A percentile compares a stretch with the other conserved stretches of the same genome.
Evolutionary conservation across 805 yeast species (phyloP).

Genomic region (Candida parachauliodes): DNA sequence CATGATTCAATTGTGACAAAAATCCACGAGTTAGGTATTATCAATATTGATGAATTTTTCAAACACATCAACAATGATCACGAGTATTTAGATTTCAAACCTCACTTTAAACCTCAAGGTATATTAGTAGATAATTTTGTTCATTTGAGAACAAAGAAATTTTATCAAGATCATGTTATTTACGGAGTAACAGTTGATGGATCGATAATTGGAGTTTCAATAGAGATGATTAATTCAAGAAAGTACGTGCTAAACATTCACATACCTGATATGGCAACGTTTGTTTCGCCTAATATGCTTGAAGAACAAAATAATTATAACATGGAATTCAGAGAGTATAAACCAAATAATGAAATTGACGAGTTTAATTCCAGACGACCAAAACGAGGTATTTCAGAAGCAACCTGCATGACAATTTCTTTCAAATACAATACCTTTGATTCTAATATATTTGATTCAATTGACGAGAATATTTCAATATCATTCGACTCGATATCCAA

Average conservation of each 20-base stretch:
- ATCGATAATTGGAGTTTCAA: slow-evolving; percentile 26
- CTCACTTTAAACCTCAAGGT: not conserved
- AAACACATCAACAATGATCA: slow-evolving; percentile 20
- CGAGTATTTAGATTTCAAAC: slow-evolving; percentile 2
- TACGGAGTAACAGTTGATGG: slow-evolving; percentile 24
- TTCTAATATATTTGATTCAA: slow-evolving; percentile 26
- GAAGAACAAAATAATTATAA: not conserved
- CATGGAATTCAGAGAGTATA: not conserved
- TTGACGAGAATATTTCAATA: slow-evolving; percentile 19
- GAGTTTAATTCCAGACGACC: not conserved
- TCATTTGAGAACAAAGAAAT: slow-evolving; percentile 25
- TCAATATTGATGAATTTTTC: slow-evolving; percentile 14
- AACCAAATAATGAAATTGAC: not conserved
- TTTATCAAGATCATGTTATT: slow-evolving; percentile 26
- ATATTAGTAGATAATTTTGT: slow-evolving; percentile 23
- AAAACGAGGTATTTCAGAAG: slow-evolving; percentile 3
- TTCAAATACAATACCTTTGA: slow-evolving; percentile 32
- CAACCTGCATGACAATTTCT: slow-evolving; percentile 34
- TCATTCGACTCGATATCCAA: slow-evolving; percentile 26
- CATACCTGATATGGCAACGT: slow-evolving; percentile 38
- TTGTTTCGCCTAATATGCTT: not conserved
- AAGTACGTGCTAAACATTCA: slow-evolving; percentile 36
- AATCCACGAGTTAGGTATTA: slow-evolving; percentile 10
- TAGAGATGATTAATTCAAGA: slow-evolving; percentile 33
- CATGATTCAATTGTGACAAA: slow-evolving; percentile 17